Evolutionary conservation across 1,139 yeast species (phyloP), one percentile per base, ranked within the genome.

Genomic region (Suhomyces anneliseae): DNA sequence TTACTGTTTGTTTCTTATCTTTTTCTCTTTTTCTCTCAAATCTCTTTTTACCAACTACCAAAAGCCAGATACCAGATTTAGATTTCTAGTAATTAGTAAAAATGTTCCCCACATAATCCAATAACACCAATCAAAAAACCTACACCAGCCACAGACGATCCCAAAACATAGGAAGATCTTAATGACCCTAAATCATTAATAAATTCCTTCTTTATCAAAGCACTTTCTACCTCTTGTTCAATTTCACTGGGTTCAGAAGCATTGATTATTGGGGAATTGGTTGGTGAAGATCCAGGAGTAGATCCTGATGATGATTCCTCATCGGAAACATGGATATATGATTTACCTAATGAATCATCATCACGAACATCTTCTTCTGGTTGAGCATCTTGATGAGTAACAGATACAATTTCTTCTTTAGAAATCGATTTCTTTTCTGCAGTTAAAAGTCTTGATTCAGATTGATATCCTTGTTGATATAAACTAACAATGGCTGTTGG

Each of bases 91-190:
- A 27, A 35, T 48, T 64, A 58, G 46, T 64, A 59, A 50, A 60
- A 68, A 47, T 56, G 65, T 55, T 80, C 85, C 19, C 85, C 85
- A 44, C 74, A 50, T 46, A 76, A 68, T 8, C 85, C 85, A 48
- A 81, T 57, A 8, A 68, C 51, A 26, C 79, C 71, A 45, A 81
- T 60, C 10, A 69, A 54, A 47, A 78, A 74, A 8, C 79, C 72
- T 14, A 68, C 55, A 14, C 75, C 79, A 5, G 76, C 60, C 40
- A 78, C 62, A n/a, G 65, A 63, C 8, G 74, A 64, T 3, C 79
- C 73, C 32, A 65, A 54, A 14, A 60, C 44, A 56, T 74, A 75
- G 15, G 69, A 66, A 1, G 58, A 47, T 47, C 60, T 60, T 40
- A 78, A 56, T 7, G 53, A 48, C 36, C 62, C 56, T 53, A 78